A percentile compares a stretch with the other conserved stretches of the same genome.
phyloP scores from a whole-genome alignment of 495 filamentous ascomycete species.

The Apiosordaria backusii region DNA sequence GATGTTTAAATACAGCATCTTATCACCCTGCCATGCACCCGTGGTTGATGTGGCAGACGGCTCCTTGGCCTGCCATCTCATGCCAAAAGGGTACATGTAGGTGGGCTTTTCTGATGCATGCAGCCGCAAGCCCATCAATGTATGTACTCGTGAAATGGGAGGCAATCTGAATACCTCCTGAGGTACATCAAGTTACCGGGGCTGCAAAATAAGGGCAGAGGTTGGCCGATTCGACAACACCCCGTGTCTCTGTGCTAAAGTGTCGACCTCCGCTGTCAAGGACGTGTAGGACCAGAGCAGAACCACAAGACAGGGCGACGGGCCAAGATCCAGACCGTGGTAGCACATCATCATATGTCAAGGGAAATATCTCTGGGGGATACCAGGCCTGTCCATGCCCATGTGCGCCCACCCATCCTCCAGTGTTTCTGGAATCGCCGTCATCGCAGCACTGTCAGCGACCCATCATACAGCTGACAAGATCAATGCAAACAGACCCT shows the following conservation, averaged over 20 bases:
- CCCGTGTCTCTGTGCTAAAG: too few relatives aligned
- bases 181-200: not conserved
- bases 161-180: not conserved
- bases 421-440: too few relatives aligned
- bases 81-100: not conserved
- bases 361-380: not conserved
- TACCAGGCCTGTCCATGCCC: not conserved
- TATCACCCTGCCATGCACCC: not conserved
- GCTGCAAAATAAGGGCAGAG: too few relatives aligned
- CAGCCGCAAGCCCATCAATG: too few relatives aligned
- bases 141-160: not conserved
- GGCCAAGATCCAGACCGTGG: not conserved
- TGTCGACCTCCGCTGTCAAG: not conserved
- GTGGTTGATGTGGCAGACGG: not conserved
- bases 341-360: not conserved
- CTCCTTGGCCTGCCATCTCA: not conserved
- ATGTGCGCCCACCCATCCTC: not conserved
- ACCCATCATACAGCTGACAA: not conserved
- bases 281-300: not conserved
- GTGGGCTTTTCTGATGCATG: not conserved
- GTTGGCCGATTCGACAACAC: too few relatives aligned
- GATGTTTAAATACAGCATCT: not conserved
- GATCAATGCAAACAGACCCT: constrained; percentile 8
- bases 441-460: not conserved
- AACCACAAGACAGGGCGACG: not conserved